These are phyloP conservation scores for Aspergillus amoenus DNA, from an alignment of 2,329 filamentous ascomycete genomes.

Conservation along the genomic window DNA sequence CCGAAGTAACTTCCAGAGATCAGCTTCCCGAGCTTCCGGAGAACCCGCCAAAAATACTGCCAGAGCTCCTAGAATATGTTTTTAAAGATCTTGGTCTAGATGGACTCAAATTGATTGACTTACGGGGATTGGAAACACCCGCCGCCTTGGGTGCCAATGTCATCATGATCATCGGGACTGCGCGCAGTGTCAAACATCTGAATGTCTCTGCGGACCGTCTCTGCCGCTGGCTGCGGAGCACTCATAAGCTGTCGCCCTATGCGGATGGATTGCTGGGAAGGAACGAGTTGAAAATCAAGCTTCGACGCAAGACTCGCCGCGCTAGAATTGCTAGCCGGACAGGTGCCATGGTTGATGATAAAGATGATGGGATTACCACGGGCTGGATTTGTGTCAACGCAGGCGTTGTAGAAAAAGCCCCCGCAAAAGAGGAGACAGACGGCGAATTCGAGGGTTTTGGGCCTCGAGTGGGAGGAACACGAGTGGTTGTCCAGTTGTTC, in stretches of 20 bases:
- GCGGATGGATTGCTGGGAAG: slow-evolving; percentile 87
- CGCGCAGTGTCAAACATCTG: slow-evolving; percentile 88
- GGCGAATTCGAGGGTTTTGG: slow-evolving; percentile 73
- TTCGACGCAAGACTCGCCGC: slow-evolving; percentile 75
- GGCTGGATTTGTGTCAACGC: slow-evolving; percentile 97
- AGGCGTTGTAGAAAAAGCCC: slow-evolving; percentile 62
- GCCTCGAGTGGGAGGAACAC: slow-evolving; percentile 54
- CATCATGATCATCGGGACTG: slow-evolving; percentile 89
- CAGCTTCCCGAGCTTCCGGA: slow-evolving; percentile 64
- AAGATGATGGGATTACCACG: slow-evolving; percentile 84
- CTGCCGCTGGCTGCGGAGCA: slow-evolving; percentile 77
- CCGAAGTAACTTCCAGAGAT: slow-evolving; percentile 52
- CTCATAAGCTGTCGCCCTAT: slow-evolving; percentile 69
- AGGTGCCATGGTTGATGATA: slow-evolving; percentile 55
- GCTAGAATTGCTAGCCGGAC: slow-evolving; percentile 76
- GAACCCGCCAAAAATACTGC: slow-evolving; percentile 69
- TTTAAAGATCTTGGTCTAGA: slow-evolving; percentile 86
- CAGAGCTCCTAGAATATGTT: slow-evolving; percentile 71
- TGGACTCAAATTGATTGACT: slow-evolving; percentile 74
- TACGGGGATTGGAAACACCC: slow-evolving; percentile 80
- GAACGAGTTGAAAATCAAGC: slow-evolving; percentile 85
- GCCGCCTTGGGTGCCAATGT: slow-evolving; percentile 84
- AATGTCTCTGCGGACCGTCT: slow-evolving; percentile 89
- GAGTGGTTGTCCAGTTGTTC: slow-evolving; percentile 69
- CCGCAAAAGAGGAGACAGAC: slow-evolving; percentile 28